These are phyloP conservation scores for Silene uniflora DNA, from an alignment of 148 eudicot species.

Conservation along the genomic window DNA sequence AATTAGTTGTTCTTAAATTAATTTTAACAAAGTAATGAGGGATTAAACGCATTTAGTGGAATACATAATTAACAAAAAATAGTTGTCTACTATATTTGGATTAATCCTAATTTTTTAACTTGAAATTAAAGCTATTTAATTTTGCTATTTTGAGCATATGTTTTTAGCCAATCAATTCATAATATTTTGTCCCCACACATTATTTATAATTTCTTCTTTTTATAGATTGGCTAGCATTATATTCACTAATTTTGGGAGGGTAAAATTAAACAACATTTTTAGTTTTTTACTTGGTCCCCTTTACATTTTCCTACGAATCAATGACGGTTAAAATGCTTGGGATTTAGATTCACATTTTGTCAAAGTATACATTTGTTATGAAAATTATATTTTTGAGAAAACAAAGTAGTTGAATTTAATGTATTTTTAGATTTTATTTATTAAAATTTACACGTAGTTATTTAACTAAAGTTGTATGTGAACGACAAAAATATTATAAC, in stretches of 20 bases:
- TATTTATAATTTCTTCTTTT: constrained; percentile 1
- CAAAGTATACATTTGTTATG: neutral
- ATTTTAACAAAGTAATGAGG: constrained; percentile 18
- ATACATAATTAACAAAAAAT: neutral
- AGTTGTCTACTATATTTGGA: constrained; percentile 24
- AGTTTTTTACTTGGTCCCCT: neutral
- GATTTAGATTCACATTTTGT: neutral
- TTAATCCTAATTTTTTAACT: neutral
- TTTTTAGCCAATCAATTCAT: constrained; percentile 1
- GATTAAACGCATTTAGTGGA: neutral
- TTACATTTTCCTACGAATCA: neutral
- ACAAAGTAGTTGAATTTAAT: neutral
- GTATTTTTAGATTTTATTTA: too few species aligned
- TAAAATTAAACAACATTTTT: neutral
- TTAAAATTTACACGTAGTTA: too few species aligned
- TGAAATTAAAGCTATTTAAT: neutral
- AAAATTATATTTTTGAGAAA: neutral
- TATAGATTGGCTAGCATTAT: neutral
- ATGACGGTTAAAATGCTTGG: neutral
- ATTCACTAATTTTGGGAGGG: neutral
- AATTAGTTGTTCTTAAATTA: constrained; percentile 2
- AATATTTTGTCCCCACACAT: neutral
- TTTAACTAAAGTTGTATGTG: too few species aligned
- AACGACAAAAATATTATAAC: too few species aligned
- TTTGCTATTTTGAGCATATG: constrained; percentile 9